Evolutionary conservation across 805 yeast genomes (phyloP).

Genomic region (Brettanomyces anomalus): DNA sequence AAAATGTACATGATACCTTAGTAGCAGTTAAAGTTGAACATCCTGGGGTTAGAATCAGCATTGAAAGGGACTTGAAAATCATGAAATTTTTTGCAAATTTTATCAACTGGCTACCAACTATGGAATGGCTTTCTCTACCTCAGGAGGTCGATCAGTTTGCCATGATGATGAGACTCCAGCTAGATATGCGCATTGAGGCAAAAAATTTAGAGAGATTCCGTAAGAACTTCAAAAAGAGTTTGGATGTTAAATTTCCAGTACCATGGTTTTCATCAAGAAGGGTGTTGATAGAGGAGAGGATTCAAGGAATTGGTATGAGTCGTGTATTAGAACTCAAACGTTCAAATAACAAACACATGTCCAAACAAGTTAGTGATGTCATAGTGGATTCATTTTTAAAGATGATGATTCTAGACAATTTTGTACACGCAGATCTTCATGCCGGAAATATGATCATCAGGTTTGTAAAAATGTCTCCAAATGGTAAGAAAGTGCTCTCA

Average conservation of each 20-base stretch:
- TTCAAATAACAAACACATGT: slow-evolving; percentile 33
- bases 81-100: slow-evolving; percentile 72
- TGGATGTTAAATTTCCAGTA: slow-evolving; percentile 71
- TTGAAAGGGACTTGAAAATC: slow-evolving; percentile 72
- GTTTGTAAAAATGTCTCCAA: slow-evolving; percentile 31
- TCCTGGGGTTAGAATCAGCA: slow-evolving; percentile 67
- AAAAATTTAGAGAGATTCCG: slow-evolving; percentile 66
- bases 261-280: slow-evolving; percentile 63
- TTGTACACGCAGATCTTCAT: slow-evolving; percentile 93
- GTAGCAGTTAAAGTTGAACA: slow-evolving; percentile 93
- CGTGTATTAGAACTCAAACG: slow-evolving; percentile 48
- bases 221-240: slow-evolving; percentile 48
- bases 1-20: slow-evolving; percentile 32
- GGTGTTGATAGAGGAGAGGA: slow-evolving; percentile 78
- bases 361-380: slow-evolving; percentile 66
- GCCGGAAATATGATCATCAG: slow-evolving; percentile 83
- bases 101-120: slow-evolving; percentile 73
- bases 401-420: slow-evolving; percentile 88
- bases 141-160: slow-evolving; percentile 89
- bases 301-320: slow-evolving; percentile 78
- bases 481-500: slow-evolving; percentile 30
- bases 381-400: slow-evolving; percentile 86
- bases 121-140: slow-evolving; percentile 97
- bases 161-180: slow-evolving; percentile 75
- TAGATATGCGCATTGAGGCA: slow-evolving; percentile 87